Percentiles rank a stretch among this genome's conserved stretches.
phyloP scores from a whole-genome alignment of 768 basidiomycete species.

The Macrolepiota dolichaula region DNA sequence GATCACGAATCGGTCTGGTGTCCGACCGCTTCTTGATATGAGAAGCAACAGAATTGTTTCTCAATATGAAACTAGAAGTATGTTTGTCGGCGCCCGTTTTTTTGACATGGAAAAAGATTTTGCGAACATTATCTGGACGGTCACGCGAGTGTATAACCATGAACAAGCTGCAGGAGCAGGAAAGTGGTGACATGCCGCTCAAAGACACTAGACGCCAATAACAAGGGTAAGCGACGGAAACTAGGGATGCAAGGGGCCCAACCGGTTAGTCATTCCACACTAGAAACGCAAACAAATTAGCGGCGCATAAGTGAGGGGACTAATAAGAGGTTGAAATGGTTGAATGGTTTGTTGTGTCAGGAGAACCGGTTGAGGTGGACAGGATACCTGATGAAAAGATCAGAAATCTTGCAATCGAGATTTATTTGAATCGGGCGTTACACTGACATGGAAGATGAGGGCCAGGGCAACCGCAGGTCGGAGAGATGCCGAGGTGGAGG shows the following conservation, averaged over 20 bases:
- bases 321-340: conserved; percentile 58
- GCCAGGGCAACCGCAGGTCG: conserved; percentile 52
- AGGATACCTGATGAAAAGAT: conserved; percentile 37
- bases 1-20: conserved; percentile 15
- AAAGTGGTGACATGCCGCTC: conserved; percentile 51
- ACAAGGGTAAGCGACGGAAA: conserved; percentile 46
- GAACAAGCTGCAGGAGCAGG: not conserved
- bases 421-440: not conserved
- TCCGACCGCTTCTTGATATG: conserved; percentile 57
- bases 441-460: conserved; percentile 55
- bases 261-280: conserved; percentile 62
- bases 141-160: not conserved
- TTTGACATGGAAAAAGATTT: conserved; percentile 54
- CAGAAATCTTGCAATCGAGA: conserved; percentile 2
- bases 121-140: conserved; percentile 55
- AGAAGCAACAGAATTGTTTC: conserved; percentile 67
- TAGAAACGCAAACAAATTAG: conserved; percentile 52
- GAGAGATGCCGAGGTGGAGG: conserved; percentile 64
- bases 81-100: conserved; percentile 80
- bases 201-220: conserved; percentile 66
- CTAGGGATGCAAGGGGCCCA: conserved; percentile 51
- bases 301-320: conserved; percentile 55
- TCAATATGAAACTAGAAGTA: conserved; percentile 77
- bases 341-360: conserved; percentile 20
- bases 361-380: conserved; percentile 34